Evolutionary conservation across 768 basidiomycete species (phyloP).

Genomic region (Dacryopinax spathularia): DNA sequence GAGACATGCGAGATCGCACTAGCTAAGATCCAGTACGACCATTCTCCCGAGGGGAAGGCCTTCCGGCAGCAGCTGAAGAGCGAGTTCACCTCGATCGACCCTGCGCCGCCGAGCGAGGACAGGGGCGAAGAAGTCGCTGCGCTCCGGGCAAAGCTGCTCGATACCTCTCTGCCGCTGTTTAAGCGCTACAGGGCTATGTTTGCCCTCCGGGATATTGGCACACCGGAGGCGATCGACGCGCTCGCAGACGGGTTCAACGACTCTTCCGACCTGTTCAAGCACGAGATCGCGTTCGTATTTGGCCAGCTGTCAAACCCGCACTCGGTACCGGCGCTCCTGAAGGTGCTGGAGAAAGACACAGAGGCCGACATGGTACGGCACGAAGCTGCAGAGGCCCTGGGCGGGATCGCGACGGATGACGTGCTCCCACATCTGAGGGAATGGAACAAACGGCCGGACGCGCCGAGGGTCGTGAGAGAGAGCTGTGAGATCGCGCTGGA

Average conservation of each 20-base stretch:
- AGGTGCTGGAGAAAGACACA: slow-evolving; percentile 50
- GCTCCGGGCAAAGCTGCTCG: slow-evolving; percentile 49
- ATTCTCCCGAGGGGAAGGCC: slow-evolving; percentile 12
- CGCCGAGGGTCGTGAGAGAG: slow-evolving; percentile 81
- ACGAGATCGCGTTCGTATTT: slow-evolving; percentile 97
- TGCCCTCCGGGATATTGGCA: slow-evolving; percentile 84
- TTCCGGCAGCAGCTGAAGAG: slow-evolving; percentile 19
- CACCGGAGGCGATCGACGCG: slow-evolving; percentile 70
- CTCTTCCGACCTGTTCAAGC: slow-evolving; percentile 85
- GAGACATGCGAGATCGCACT: slow-evolving; percentile 98
- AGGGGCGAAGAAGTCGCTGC: slow-evolving; percentile 36
- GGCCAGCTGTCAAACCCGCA: slow-evolving; percentile 85
- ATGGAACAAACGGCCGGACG: slow-evolving; percentile 64
- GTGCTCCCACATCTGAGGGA: slow-evolving; percentile 75
- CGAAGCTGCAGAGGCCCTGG: slow-evolving; percentile 94
- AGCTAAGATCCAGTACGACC: slow-evolving; percentile 86
- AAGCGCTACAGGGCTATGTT: slow-evolving; percentile 98
- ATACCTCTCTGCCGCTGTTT: slow-evolving; percentile 60
- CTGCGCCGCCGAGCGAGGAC: slow-evolving; percentile 60
- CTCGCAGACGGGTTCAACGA: slow-evolving; percentile 84
- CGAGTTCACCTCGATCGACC: slow-evolving; percentile 69
- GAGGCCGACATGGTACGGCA: slow-evolving; percentile 98
- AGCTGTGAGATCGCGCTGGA: slow-evolving; percentile 94
- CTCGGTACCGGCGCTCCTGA: slow-evolving; percentile 70
- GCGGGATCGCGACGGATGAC: slow-evolving; percentile 90